Evolutionary conservation across 257 asterid species (phyloP).

Genomic region (Rehmannia glutinosa): DNA sequence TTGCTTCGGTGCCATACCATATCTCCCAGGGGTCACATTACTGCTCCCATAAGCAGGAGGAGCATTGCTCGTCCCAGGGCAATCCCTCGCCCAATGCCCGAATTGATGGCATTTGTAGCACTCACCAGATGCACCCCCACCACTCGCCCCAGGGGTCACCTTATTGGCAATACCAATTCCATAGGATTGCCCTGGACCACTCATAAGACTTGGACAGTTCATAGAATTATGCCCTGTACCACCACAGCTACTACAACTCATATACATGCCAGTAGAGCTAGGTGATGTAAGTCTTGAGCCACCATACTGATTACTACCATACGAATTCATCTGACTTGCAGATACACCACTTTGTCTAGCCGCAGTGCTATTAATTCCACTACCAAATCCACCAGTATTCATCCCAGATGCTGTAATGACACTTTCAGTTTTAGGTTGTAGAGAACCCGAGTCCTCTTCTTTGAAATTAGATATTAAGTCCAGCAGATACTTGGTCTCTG

Average conservation of each 20-base stretch:
- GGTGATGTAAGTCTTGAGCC: slow-evolving; percentile 44
- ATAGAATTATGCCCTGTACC: slow-evolving; percentile 65
- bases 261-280: slow-evolving; percentile 34
- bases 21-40: slow-evolving; percentile 49
- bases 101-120: slow-evolving; percentile 45
- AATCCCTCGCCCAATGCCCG: slow-evolving; percentile 91
- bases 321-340: slow-evolving; percentile 35
- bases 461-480: slow-evolving; percentile 47
- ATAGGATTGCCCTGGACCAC: slow-evolving; percentile 58
- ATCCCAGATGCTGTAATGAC: slow-evolving; percentile 28
- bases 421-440: slow-evolving; percentile 36
- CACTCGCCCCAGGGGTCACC: slow-evolving; percentile 27
- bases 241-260: slow-evolving; percentile 74
- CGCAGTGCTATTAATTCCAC: slow-evolving; percentile 28
- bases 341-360: slow-evolving; percentile 30
- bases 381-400: slow-evolving; percentile 25
- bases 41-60: slow-evolving; percentile 55
- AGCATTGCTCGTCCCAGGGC: slow-evolving; percentile 47
- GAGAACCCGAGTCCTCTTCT: slow-evolving; percentile 32
- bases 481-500: slow-evolving; percentile 53
- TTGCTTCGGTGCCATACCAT: slow-evolving; percentile 56
- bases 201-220: slow-evolving; percentile 66
- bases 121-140: slow-evolving; percentile 37
- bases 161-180: slow-evolving; percentile 41
- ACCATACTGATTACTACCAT: slow-evolving; percentile 53